These are phyloP conservation scores for Candida ipomoeae DNA, from an alignment of 805 yeast genomes.

Conservation along the genomic window DNA sequence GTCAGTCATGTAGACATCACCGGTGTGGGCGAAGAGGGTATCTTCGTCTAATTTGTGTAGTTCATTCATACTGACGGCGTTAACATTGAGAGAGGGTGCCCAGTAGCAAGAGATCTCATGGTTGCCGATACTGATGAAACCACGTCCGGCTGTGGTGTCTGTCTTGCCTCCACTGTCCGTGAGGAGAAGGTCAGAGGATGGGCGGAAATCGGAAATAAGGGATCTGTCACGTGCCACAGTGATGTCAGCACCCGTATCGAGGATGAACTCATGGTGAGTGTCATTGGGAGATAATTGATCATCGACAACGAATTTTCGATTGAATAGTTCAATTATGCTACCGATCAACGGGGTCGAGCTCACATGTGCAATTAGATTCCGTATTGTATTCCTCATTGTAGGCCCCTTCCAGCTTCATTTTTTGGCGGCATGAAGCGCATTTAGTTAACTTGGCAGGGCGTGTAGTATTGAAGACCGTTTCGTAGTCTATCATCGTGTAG, in stretches of 20 bases:
- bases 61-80: neutral
- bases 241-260: neutral
- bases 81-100: neutral
- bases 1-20: neutral
- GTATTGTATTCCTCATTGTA: neutral
- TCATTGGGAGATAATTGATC: neutral
- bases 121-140: neutral
- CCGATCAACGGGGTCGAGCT: neutral
- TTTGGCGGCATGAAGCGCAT: neutral
- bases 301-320: neutral
- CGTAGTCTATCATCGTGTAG: too few relatives aligned
- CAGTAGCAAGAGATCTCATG: neutral
- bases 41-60: neutral
- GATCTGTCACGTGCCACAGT: neutral
- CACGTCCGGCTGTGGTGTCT: neutral
- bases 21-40: neutral
- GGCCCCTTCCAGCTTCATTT: neutral
- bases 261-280: neutral
- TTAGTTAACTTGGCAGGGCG: neutral
- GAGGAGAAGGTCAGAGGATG: neutral
- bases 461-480: too few relatives aligned
- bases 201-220: neutral
- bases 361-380: neutral
- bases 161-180: neutral
- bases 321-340: neutral